Evolutionary conservation across 2,329 filamentous ascomycete species (phyloP).

Genomic region (Hymenoscyphus fructigenus): DNA sequence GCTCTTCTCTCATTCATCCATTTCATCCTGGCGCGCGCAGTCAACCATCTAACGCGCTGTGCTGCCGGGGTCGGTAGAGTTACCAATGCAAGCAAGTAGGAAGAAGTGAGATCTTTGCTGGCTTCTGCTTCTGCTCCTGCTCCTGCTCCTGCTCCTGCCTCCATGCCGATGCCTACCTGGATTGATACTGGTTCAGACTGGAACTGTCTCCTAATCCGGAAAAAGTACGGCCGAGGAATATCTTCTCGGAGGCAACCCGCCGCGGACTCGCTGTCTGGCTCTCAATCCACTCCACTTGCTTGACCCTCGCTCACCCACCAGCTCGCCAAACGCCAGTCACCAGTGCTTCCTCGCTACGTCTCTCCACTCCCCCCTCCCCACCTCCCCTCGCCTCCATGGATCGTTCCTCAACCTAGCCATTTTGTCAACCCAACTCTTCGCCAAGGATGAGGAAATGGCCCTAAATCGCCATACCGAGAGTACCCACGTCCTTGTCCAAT

Average conservation of each 20-base stretch:
- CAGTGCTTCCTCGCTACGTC: background rate
- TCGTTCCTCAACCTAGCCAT: constrained; percentile 1
- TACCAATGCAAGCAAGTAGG: constrained; percentile 4
- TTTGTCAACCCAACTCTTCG: constrained; percentile 3
- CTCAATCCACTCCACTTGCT: background rate
- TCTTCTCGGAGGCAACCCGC: constrained; percentile 22
- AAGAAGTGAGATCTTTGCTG: constrained; percentile 1
- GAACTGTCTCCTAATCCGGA: constrained; percentile 20
- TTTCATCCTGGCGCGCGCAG: constrained; percentile 12
- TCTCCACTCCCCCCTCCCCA: constrained; percentile 8
- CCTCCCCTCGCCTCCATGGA: constrained; percentile 10
- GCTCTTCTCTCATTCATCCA: constrained; percentile 9
- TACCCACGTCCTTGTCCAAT: constrained; percentile 10
- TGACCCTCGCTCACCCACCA: background rate
- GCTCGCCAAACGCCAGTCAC: background rate
- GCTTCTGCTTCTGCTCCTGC: background rate
- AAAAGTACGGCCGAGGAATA: constrained; percentile 14
- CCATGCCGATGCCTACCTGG: constrained; percentile 1
- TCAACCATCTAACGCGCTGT: constrained; percentile 5
- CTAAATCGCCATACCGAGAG: constrained; percentile 16
- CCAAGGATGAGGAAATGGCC: constrained; percentile 15
- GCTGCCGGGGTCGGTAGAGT: background rate
- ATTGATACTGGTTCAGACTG: constrained; percentile 10
- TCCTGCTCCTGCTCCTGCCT: background rate
- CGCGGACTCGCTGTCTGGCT: constrained; percentile 8